Evolutionary conservation across 1,284 basidiomycete genomes (phyloP).

Genomic region (Pascua sp.): DNA sequence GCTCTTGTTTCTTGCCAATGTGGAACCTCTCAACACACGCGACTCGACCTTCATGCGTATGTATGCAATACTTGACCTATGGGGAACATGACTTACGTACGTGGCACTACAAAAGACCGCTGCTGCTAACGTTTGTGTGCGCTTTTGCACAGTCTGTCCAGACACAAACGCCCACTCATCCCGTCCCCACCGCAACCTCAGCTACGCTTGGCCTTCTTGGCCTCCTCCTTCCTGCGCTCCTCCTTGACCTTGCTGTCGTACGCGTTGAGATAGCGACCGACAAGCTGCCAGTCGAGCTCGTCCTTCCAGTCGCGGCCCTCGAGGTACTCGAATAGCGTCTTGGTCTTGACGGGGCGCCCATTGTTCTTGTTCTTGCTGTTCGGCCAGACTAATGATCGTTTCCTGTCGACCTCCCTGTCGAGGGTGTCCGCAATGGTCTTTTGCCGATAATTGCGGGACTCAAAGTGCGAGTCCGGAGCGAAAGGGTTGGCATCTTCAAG

Average conservation of each 20-base stretch:
- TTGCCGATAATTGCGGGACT: background rate
- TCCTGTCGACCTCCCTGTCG: background rate
- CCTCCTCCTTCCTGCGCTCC: background rate
- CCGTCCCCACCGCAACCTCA: too few relatives aligned
- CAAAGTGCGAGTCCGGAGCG: background rate
- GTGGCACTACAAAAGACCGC: too few relatives aligned
- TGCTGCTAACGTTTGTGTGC: too few relatives aligned
- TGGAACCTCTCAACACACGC: too few relatives aligned
- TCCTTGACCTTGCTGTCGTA: background rate
- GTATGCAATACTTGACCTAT: too few relatives aligned
- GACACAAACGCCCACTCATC: too few relatives aligned
- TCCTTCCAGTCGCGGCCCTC: conserved; percentile 4
- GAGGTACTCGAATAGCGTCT: conserved; percentile 5
- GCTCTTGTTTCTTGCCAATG: too few relatives aligned
- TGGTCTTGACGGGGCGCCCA: background rate
- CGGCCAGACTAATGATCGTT: background rate
- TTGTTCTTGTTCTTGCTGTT: background rate
- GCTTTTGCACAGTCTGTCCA: too few relatives aligned
- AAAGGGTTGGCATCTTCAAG: conserved; percentile 8
- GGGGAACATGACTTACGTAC: too few relatives aligned
- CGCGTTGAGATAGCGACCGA: conserved; percentile 8
- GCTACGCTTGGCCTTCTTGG: too few relatives aligned
- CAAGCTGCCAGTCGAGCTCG: conserved; percentile 5
- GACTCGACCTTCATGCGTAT: too few relatives aligned
- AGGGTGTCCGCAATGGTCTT: background rate